phyloP scores from a whole-genome alignment of 306 rosid genomes.

The Gastrolobium bilobum region DNA sequence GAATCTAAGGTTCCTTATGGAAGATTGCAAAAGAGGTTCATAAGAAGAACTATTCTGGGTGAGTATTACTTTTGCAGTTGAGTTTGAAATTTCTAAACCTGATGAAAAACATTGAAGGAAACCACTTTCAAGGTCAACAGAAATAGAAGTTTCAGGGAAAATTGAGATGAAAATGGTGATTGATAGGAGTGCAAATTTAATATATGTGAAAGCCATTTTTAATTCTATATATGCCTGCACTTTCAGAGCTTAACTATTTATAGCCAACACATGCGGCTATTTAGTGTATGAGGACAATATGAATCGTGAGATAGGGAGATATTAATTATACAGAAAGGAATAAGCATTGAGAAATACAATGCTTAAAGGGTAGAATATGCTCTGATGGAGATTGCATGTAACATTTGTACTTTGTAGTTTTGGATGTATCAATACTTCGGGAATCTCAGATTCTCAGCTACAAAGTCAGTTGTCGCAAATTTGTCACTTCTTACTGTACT shows the following conservation, averaged over 20 bases:
- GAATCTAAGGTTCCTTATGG: conserved; percentile 57
- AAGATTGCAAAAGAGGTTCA: conserved; percentile 51
- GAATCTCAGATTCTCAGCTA: conserved; percentile 8
- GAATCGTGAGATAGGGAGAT: neutral
- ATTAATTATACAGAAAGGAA: conserved; percentile 7
- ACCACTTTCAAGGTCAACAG: conserved; percentile 21
- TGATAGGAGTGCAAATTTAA: conserved; percentile 10
- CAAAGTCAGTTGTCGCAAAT: neutral
- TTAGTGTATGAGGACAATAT: conserved; percentile 6
- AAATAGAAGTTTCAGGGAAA: conserved; percentile 8
- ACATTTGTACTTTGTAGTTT: neutral
- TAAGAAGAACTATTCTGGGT: conserved; percentile 48
- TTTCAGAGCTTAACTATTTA: neutral
- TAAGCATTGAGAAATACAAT: conserved; percentile 1
- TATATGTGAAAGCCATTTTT: conserved; percentile 17
- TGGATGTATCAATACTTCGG: neutral
- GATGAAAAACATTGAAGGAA: conserved; percentile 42
- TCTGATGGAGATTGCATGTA: neutral
- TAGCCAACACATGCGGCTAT: conserved; percentile 12
- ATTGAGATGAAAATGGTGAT: conserved; percentile 40
- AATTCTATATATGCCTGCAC: neutral
- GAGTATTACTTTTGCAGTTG: conserved; percentile 24
- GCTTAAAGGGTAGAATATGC: conserved; percentile 16
- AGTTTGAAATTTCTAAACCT: conserved; percentile 18
- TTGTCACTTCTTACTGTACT: neutral